Evolutionary conservation across 2,329 filamentous ascomycete genomes (phyloP).

Genomic region (Hypoxylon rubiginosum): DNA sequence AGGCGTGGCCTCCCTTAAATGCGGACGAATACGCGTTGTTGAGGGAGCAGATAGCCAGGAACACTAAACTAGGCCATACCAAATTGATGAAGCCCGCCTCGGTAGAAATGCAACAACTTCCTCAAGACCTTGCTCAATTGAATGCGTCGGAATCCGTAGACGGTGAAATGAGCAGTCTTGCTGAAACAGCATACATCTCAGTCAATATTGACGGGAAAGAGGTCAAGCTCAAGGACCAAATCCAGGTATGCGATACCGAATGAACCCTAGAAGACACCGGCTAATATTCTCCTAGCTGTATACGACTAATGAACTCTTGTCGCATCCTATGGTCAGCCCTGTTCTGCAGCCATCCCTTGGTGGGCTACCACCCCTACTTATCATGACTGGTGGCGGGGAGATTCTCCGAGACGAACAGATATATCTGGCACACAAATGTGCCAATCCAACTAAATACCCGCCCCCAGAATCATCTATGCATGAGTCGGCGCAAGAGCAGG

Average conservation of each 20-base stretch:
- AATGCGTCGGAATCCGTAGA: conserved; percentile 30
- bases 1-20: conserved; percentile 93
- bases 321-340: conserved; percentile 91
- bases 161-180: conserved; percentile 28
- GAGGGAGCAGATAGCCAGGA: conserved; percentile 64
- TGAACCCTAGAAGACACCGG: conserved; percentile 5
- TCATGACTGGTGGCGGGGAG: conserved; percentile 90
- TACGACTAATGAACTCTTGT: conserved; percentile 85
- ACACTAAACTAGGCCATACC: conserved; percentile 46
- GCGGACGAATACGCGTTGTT: conserved; percentile 76
- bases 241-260: conserved; percentile 71
- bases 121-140: conserved; percentile 39
- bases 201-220: conserved; percentile 78
- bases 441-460: conserved; percentile 82
- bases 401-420: conserved; percentile 94
- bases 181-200: conserved; percentile 63
- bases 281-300: conserved; percentile 65
- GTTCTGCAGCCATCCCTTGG: conserved; percentile 89
- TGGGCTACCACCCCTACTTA: conserved; percentile 87
- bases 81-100: conserved; percentile 56
- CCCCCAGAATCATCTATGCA: conserved; percentile 75
- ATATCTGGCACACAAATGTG: conserved; percentile 93
- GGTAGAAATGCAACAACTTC: conserved; percentile 49
- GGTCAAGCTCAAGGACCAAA: conserved; percentile 87
- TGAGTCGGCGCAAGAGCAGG: conserved; percentile 68